These are phyloP conservation scores for Trichoderma aggressivum DNA, from an alignment of 2,329 filamentous ascomycete species.

Conservation along the genomic window DNA sequence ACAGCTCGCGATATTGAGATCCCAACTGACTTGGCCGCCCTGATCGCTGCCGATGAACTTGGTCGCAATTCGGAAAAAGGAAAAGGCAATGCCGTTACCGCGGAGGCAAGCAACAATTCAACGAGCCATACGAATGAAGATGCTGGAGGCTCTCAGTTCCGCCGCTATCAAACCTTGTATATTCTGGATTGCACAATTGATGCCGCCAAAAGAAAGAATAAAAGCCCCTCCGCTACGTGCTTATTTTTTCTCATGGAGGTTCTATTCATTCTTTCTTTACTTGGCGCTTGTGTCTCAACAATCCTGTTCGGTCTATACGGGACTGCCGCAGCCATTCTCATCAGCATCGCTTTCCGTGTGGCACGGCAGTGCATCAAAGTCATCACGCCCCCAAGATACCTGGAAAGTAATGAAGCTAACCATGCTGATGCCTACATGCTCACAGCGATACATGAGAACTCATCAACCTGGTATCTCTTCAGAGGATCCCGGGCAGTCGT, in stretches of 20 bases:
- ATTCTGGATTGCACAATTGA: background rate
- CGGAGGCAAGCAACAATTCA: background rate
- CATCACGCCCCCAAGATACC: background rate
- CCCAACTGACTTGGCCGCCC: background rate
- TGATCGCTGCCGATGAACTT: background rate
- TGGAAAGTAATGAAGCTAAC: background rate
- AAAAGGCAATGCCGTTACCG: background rate
- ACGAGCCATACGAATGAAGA: background rate
- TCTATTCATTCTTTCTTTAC: background rate
- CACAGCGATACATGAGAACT: background rate
- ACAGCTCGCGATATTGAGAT: background rate
- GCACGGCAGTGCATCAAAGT: background rate
- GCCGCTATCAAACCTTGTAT: background rate
- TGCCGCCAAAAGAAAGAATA: background rate
- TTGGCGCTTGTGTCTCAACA: background rate
- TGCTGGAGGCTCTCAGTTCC: background rate
- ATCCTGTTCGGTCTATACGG: background rate
- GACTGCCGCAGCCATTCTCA: background rate
- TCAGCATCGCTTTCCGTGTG: background rate
- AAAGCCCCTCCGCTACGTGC: background rate
- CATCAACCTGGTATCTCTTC: background rate
- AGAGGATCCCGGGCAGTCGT: background rate
- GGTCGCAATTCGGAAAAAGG: background rate
- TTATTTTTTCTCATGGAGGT: background rate
- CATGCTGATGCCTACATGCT: background rate